A percentile compares a stretch with the other conserved stretches of the same genome.
Conservation (phyloP, 371 early-diverging fungal genomes). For the Mucor velutinosus region DNA sequence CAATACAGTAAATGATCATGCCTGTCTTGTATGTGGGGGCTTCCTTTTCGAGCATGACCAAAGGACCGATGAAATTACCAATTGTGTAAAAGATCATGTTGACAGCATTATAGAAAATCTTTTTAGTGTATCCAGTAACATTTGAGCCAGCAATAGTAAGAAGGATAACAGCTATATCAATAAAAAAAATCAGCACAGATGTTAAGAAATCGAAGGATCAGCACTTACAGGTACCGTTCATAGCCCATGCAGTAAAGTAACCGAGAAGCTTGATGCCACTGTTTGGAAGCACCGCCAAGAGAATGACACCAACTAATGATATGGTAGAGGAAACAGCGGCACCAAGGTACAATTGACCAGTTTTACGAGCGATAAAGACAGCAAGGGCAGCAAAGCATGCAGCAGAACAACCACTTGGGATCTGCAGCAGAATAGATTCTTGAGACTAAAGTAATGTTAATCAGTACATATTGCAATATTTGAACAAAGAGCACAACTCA, state of each 20-base stretch:
- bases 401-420: slow-evolving; percentile 26
- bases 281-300: slow-evolving; percentile 28
- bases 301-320: slow-evolving; percentile 28
- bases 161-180: slow-evolving; percentile 19
- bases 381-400: slow-evolving; percentile 20
- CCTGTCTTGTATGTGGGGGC: slow-evolving; percentile 40
- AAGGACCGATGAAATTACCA: slow-evolving; percentile 40
- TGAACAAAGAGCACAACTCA: slow-evolving; percentile 12
- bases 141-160: slow-evolving; percentile 32
- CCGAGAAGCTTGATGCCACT: slow-evolving; percentile 31
- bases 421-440: slow-evolving; percentile 38
- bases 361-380: slow-evolving; percentile 20
- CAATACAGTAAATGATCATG: slow-evolving; percentile 30
- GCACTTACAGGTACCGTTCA: slow-evolving; percentile 18
- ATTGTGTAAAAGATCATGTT: slow-evolving; percentile 30
- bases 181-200: neutral
- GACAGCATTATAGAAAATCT: slow-evolving; percentile 35
- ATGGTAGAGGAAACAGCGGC: slow-evolving; percentile 17
- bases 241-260: slow-evolving; percentile 31
- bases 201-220: no score
- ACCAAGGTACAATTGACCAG: slow-evolving; percentile 18
- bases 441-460: slow-evolving; percentile 4
- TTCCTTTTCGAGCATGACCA: slow-evolving; percentile 26
- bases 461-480: neutral
- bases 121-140: slow-evolving; percentile 46